Evolutionary conservation across 2,329 filamentous ascomycete species (phyloP).

Genomic region (Fusarium denticulatum): DNA sequence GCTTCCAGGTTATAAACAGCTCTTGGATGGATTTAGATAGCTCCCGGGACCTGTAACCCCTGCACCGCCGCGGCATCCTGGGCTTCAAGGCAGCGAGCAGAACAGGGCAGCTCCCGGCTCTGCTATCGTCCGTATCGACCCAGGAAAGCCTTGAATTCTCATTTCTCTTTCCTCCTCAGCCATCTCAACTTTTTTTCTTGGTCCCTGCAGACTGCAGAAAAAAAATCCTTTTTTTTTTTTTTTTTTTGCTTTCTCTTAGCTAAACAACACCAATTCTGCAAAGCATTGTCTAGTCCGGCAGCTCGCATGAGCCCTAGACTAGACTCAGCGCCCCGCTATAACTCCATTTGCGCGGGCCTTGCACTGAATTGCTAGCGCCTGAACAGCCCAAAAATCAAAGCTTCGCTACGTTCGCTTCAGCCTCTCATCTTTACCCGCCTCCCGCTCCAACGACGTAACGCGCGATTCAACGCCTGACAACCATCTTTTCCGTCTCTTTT

Average conservation of each 20-base stretch:
- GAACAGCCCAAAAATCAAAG: constrained; percentile 20
- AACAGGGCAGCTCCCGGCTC: constrained; percentile 18
- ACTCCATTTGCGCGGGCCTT: constrained; percentile 21
- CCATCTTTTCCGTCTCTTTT: constrained; percentile 14
- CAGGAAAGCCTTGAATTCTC: constrained; percentile 17
- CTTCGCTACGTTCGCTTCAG: constrained; percentile 28
- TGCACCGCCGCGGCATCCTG: constrained; percentile 17
- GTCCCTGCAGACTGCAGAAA: constrained; percentile 23
- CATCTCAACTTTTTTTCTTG: constrained; percentile 3
- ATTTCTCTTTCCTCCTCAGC: constrained; percentile 20
- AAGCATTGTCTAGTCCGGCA: constrained; percentile 54
- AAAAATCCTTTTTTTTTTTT: neutral
- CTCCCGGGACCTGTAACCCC: constrained; percentile 19
- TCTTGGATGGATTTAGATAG: constrained; percentile 20
- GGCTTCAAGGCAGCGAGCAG: constrained; percentile 10
- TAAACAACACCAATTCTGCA: constrained; percentile 43
- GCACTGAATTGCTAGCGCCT: constrained; percentile 29
- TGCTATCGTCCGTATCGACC: constrained; percentile 18
- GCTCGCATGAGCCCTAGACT: constrained; percentile 41
- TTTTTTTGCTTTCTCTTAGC: constrained; percentile 7
- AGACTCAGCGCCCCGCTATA: constrained; percentile 35
- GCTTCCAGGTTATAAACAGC: constrained; percentile 14
- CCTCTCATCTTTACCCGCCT: constrained; percentile 35
- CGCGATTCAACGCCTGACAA: constrained; percentile 27
- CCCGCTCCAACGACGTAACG: constrained; percentile 18